Evolutionary conservation across 768 basidiomycete genomes (phyloP), one percentile per base, ranked within the genome.

Genomic region (Amanita phalloides): DNA sequence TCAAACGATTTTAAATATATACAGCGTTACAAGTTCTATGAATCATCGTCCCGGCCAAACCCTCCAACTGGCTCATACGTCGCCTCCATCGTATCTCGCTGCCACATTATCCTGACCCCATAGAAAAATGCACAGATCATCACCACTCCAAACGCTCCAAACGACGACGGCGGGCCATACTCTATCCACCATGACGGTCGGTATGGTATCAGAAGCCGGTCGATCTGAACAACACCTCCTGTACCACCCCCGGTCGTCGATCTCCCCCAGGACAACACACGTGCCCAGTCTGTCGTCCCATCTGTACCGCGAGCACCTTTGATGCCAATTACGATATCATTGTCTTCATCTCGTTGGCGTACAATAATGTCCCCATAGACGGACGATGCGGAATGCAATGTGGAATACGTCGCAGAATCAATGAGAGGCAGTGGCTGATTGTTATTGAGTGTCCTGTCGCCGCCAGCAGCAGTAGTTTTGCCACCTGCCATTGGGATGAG

Each of bases 61-160:
- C 91, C 90, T 43, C 91, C 92, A 35, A 86, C 67, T 21, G 93
- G 91, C 63, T 95, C 92, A 64, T 90, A 96, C 35, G 89, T 92
- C 33, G 90, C 85, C 65, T 91, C 86, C 30, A 81, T 85, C 51
- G 79, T 79, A 63, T 90, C 88, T 59, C 73, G 66, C 56, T 74
- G 73, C 89, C 90, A 93, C 48, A 89, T 63, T 49, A 70, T 66
- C 53, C 80, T 71, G 20, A 87, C 81, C n/a, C 75, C 82, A 61
- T 80, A 79, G 66, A 90, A 87, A 65, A 92, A 85, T 8, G 68
- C 60, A 55, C 79, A 75, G 55, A 91, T 87, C 8, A 79, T 55
- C 26, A 78, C 38, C 26, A 86, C 60, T 4, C 86, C 89, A 23
- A 80, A 57, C 1, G 68, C 68, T 2, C 79, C 79, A 3, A 86